These are phyloP conservation scores for Ganoderma leucocontextum DNA, from an alignment of 1,284 basidiomycete genomes.

Conservation along the genomic window DNA sequence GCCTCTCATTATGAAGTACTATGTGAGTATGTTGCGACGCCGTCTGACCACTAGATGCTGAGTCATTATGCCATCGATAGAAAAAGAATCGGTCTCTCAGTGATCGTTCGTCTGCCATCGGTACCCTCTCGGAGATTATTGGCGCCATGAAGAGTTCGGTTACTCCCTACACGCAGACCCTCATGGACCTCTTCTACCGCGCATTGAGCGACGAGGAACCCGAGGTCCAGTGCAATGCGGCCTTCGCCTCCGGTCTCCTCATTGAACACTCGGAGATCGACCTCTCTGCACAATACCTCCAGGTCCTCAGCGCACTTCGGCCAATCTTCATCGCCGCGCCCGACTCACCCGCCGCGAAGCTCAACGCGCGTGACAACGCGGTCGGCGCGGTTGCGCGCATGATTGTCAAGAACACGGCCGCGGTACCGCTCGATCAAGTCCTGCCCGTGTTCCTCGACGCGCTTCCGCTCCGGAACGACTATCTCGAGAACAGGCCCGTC, in stretches of 20 bases:
- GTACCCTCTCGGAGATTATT: constrained; percentile 95
- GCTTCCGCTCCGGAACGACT: constrained; percentile 90
- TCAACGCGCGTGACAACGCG: constrained; percentile 96
- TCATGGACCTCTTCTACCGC: constrained; percentile 85
- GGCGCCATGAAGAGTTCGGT: constrained; percentile 90
- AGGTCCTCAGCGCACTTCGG: constrained; percentile 82
- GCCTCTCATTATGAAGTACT: constrained; percentile 93
- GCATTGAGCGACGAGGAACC: constrained; percentile 88
- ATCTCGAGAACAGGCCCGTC: constrained; percentile 89
- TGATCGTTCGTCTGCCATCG: constrained; percentile 94
- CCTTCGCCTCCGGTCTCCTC: constrained; percentile 93
- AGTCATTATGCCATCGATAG: constrained; percentile 47
- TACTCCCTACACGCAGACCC: constrained; percentile 86
- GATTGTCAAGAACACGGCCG: constrained; percentile 83
- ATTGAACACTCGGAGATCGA: constrained; percentile 90
- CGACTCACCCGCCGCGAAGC: constrained; percentile 65
- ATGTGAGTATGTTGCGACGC: constrained; percentile 61
- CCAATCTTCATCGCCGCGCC: constrained; percentile 82
- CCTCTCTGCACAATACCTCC: constrained; percentile 84
- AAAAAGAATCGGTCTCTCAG: constrained; percentile 87
- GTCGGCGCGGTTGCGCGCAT: constrained; percentile 92
- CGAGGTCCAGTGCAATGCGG: constrained; percentile 96
- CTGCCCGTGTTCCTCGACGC: constrained; percentile 86
- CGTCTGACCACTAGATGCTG: background rate
- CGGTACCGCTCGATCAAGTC: constrained; percentile 91